Evolutionary conservation across 305 asterid species (phyloP), one percentile per base, ranked within the genome.

Genomic region (Solanum hybrid): DNA sequence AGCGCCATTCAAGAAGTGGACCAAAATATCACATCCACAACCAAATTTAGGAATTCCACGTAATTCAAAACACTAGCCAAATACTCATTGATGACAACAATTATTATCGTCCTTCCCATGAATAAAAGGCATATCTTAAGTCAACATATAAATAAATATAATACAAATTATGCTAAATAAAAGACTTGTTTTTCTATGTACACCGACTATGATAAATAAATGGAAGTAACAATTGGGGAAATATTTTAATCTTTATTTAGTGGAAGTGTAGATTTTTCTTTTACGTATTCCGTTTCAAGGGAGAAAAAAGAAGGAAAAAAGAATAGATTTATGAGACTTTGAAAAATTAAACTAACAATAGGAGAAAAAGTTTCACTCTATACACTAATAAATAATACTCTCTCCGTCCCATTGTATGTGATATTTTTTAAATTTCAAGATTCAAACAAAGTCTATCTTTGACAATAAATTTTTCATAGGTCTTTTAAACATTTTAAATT

Each of bases 391-490:
- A 51, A 16, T 51, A 51, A 51, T 51, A 42, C 1, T 42, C 0
- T 0, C 6, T 42, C 18, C 18, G 2, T 42, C 0, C 0, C 0
- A 42, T 42, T 42, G 0, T 42, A 42, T 42, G 57, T 42, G 57
- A 0, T 0, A 42, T 42, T 42, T 42, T 42, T 42, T 0, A 0
- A 12, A 42, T 42, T 40, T 42, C 0, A 2, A 42, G 0, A 42
- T 42, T 42, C 18, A 0, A 42, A 42, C 1, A 42, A 42, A 42
- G 0, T 42, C 0, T 42, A 42, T 42, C 18, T 42, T 42, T 42
- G 0, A 29, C 18, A 4, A 2, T 12, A 42, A 12, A 0, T 12
- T 42, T 42, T 42, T 0, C 5, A 42, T 42, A 42, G 57, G 0
- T 42, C 6, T 42, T 42, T 42, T 42, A 42, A 4, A 42, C 18